Percentiles rank a stretch among this genome's conserved stretches.
These are phyloP conservation scores for Fusarium heterosporum DNA, from an alignment of 2,329 filamentous ascomycete genomes.

Conservation along the genomic window DNA sequence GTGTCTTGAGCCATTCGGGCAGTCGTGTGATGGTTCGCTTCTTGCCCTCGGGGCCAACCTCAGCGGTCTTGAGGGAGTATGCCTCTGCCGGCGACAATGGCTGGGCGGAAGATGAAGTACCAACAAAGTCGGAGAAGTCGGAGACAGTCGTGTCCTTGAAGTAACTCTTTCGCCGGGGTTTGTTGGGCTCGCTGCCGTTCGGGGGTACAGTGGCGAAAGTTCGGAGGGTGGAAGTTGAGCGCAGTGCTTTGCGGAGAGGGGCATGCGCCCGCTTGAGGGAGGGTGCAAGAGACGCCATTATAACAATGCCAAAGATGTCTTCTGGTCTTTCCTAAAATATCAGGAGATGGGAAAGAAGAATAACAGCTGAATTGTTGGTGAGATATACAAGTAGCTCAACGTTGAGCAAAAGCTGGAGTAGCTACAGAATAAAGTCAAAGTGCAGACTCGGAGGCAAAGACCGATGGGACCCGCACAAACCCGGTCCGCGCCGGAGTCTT, in stretches of 20 bases:
- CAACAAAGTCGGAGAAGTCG: slow-evolving; percentile 69
- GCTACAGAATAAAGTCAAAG: slow-evolving; percentile 37
- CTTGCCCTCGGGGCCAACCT: slow-evolving; percentile 72
- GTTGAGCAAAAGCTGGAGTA: slow-evolving; percentile 41
- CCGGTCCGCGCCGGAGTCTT: slow-evolving; percentile 30
- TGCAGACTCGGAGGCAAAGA: slow-evolving; percentile 46
- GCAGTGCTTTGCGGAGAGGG: slow-evolving; percentile 57
- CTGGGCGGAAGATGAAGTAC: slow-evolving; percentile 54
- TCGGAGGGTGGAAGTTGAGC: slow-evolving; percentile 51
- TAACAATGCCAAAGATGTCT: not conserved
- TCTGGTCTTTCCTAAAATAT: slow-evolving; percentile 7
- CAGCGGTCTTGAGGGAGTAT: slow-evolving; percentile 70
- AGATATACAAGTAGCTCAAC: slow-evolving; percentile 21
- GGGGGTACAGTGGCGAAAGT: slow-evolving; percentile 62
- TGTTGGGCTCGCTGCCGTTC: slow-evolving; percentile 45
- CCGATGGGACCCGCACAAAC: slow-evolving; percentile 46
- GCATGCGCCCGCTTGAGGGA: slow-evolving; percentile 57
- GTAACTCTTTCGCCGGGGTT: slow-evolving; percentile 59
- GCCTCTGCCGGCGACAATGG: slow-evolving; percentile 65
- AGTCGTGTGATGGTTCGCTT: slow-evolving; percentile 77
- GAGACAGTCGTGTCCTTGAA: slow-evolving; percentile 70
- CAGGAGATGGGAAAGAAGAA: not conserved
- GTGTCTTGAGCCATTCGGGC: slow-evolving; percentile 95
- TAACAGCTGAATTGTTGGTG: slow-evolving; percentile 26
- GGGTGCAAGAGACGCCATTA: slow-evolving; percentile 57